Evolutionary conservation across 495 filamentous ascomycete species (phyloP).

Genomic region (Cairneyella variabilis): DNA sequence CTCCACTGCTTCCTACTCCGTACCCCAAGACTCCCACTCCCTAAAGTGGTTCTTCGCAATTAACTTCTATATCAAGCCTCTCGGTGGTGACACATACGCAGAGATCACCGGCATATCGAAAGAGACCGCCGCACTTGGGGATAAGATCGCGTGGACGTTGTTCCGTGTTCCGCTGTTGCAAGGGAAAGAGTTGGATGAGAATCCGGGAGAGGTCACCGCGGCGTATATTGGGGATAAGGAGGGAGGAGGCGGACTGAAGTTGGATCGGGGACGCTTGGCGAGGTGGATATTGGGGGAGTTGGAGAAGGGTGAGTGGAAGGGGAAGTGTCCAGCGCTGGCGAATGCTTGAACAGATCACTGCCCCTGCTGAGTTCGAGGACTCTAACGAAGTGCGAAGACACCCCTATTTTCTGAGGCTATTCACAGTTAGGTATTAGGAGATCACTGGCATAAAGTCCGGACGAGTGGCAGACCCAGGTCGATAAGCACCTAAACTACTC

Average conservation of each 20-base stretch:
- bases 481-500: too few relatives aligned
- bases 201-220: constrained; percentile 11
- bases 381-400: too few relatives aligned
- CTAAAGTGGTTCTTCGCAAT: constrained; percentile 17
- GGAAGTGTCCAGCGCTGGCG: not conserved
- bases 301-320: constrained; percentile 2
- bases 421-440: too few relatives aligned
- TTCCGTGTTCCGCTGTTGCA: constrained; percentile 15
- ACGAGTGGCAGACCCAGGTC: too few relatives aligned
- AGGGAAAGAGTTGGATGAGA: constrained; percentile 13
- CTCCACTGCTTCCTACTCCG: constrained; percentile 23
- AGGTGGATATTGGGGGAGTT: constrained; percentile 3
- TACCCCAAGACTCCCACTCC: constrained; percentile 10
- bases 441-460: too few relatives aligned
- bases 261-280: constrained; percentile 18
- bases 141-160: constrained; percentile 21
- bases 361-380: too few relatives aligned
- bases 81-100: constrained; percentile 16
- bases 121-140: constrained; percentile 15
- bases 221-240: constrained; percentile 14
- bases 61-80: constrained; percentile 12
- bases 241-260: constrained; percentile 12
- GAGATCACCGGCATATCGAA: constrained; percentile 17
- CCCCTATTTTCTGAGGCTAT: too few relatives aligned
- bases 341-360: constrained; percentile 9